Conservation (phyloP, 140 eudicot species). For the Bidens hawaiensis region DNA sequence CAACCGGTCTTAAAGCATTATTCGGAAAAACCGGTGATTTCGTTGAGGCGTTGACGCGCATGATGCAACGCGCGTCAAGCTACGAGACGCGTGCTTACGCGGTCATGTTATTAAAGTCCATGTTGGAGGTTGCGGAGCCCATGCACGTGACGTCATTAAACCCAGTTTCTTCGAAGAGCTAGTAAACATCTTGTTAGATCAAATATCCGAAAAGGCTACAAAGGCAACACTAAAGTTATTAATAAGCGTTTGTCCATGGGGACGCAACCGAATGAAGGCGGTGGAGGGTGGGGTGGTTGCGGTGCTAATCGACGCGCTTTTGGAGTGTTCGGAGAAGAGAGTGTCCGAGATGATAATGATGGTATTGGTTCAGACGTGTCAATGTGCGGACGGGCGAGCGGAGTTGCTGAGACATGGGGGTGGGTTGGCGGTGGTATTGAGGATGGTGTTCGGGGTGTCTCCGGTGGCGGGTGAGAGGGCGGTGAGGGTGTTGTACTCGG, state of each 20-base stretch:
- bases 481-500: too few relatives aligned
- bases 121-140: slow-evolving; percentile 18
- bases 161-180: neutral
- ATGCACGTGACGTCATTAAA: too few relatives aligned
- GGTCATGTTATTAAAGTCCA: slow-evolving; percentile 4
- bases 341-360: slow-evolving; percentile 14
- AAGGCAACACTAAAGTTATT: slow-evolving; percentile 18
- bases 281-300: slow-evolving; percentile 10
- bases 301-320: slow-evolving; percentile 1
- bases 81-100: slow-evolving; percentile 15
- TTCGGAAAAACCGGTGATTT: neutral
- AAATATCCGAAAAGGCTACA: too few relatives aligned
- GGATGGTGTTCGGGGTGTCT: too few relatives aligned
- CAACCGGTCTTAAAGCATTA: slow-evolving; percentile 4
- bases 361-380: slow-evolving; percentile 13
- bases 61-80: neutral
- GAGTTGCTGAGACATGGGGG: too few relatives aligned
- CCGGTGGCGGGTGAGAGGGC: too few relatives aligned
- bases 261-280: slow-evolving; percentile 20
- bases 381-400: slow-evolving; percentile 26
- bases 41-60: slow-evolving; percentile 4
- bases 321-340: too few relatives aligned
- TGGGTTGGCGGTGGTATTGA: too few relatives aligned
- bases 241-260: slow-evolving; percentile 17
- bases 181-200: neutral